Evolutionary conservation across 352 stramenopile species (phyloP).

Genomic region (Pythium oligandrum): DNA sequence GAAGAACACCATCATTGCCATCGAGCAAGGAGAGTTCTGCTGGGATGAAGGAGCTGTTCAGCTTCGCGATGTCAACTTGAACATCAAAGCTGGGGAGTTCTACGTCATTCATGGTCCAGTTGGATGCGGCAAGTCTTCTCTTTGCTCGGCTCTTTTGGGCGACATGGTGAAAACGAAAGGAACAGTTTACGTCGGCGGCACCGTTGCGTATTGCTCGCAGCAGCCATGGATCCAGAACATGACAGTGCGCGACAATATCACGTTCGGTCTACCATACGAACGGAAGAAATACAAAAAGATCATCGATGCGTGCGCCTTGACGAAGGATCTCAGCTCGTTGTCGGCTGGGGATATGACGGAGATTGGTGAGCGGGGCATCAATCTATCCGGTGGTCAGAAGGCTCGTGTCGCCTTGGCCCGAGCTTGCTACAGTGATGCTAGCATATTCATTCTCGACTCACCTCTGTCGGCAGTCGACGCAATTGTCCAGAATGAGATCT

Average conservation of each 20-base stretch:
- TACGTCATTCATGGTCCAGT: constrained; percentile 85
- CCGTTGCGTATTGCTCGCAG: constrained; percentile 1
- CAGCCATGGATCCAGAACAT: constrained; percentile 1
- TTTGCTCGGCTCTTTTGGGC: constrained; percentile 87
- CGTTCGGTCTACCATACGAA: constrained; percentile 61
- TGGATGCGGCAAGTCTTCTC: constrained; percentile 87
- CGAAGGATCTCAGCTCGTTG: constrained; percentile 44
- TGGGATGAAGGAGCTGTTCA: constrained; percentile 15
- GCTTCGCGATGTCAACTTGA: constrained; percentile 48
- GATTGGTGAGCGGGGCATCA: constrained; percentile 38
- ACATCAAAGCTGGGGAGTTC: constrained; percentile 64
- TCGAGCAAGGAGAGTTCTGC: constrained; percentile 18
- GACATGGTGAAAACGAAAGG: constrained; percentile 75
- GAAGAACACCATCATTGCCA: constrained; percentile 15
- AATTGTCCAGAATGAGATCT: constrained; percentile 72
- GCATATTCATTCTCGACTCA: constrained; percentile 51
- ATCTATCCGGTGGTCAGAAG: constrained; percentile 42
- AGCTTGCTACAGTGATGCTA: constrained; percentile 31
- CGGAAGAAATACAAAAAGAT: constrained; percentile 18
- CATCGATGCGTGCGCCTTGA: constrained; percentile 36
- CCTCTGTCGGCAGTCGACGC: constrained; percentile 39
- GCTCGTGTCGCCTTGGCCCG: constrained; percentile 39
- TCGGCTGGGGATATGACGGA: constrained; percentile 46
- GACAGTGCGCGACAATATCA: constrained; percentile 58
- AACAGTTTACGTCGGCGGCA: constrained; percentile 11